A percentile compares a stretch with the other conserved stretches of the same genome.
Evolutionary conservation across 2,329 filamentous ascomycete genomes (phyloP).

Genomic region (Podosphaera leucotricha): DNA sequence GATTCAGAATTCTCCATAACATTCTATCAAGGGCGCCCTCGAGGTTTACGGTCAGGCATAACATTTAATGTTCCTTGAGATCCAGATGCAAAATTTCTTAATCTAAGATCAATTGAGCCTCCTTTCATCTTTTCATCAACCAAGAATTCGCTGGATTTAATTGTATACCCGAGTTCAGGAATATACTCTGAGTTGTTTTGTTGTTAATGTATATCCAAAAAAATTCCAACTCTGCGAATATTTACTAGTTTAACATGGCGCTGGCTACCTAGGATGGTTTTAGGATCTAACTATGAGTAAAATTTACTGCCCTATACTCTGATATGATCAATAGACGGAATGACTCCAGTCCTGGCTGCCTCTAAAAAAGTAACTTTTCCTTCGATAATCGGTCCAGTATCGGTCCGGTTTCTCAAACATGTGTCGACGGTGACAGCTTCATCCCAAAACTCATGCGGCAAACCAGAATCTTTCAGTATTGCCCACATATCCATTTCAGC

Average conservation of each 20-base stretch:
- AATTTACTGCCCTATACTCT: background rate
- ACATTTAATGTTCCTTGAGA: background rate
- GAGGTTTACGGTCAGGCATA: background rate
- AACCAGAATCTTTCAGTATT: constrained; percentile 1
- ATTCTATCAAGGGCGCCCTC: background rate
- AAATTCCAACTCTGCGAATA: background rate
- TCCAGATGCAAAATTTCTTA: constrained; percentile 1
- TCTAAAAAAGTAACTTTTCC: background rate
- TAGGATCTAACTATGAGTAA: background rate
- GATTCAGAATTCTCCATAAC: no score
- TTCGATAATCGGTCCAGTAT: background rate
- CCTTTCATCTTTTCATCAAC: background rate
- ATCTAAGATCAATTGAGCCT: background rate
- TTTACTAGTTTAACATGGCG: constrained; percentile 1
- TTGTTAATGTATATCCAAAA: background rate
- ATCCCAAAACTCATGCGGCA: constrained; percentile 3
- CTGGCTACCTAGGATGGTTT: background rate
- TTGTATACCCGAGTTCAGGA: background rate
- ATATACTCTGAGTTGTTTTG: constrained; percentile 1
- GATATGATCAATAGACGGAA: background rate
- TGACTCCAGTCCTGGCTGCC: background rate
- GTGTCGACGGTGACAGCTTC: constrained; percentile 1
- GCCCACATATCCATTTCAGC: background rate
- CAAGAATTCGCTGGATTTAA: constrained; percentile 1
- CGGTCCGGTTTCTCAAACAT: background rate